Conservation (phyloP, 2,329 filamentous ascomycete species). For the Zymoseptoria ardabiliae region DNA sequence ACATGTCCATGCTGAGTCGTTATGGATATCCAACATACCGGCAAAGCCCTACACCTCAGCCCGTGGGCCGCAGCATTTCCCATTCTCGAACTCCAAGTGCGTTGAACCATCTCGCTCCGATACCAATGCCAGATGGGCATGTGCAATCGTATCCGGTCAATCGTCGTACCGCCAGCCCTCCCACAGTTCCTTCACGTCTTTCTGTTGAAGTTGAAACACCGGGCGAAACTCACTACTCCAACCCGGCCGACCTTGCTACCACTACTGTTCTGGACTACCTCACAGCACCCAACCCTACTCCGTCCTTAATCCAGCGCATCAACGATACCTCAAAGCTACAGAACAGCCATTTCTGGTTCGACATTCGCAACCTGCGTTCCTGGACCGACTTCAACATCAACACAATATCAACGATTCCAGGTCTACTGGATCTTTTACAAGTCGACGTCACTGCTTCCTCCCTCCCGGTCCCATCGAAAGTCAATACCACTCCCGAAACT, state of each 20-base stretch:
- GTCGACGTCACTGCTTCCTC: conserved; percentile 52
- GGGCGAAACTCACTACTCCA: conserved; percentile 10
- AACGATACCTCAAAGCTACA: conserved; percentile 64
- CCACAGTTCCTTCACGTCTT: conserved; percentile 38
- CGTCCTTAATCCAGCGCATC: conserved; percentile 66
- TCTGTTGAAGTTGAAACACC: conserved; percentile 32
- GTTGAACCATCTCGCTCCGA: conserved; percentile 31
- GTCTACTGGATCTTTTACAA: conserved; percentile 63
- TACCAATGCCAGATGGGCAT: conserved; percentile 24
- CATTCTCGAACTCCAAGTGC: conserved; percentile 29
- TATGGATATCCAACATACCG: conserved; percentile 78
- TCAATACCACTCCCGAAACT: conserved; percentile 58
- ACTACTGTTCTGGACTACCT: conserved; percentile 75
- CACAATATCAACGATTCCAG: conserved; percentile 65
- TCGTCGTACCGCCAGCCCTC: conserved; percentile 27
- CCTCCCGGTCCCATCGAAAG: conserved; percentile 51
- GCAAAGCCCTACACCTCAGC: conserved; percentile 33
- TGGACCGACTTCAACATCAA: conserved; percentile 74
- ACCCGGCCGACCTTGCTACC: conserved; percentile 31
- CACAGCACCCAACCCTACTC: conserved; percentile 70
- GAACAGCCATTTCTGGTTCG: conserved; percentile 91
- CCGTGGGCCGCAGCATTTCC: conserved; percentile 19
- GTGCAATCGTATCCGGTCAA: conserved; percentile 26
- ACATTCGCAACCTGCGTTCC: conserved; percentile 75
- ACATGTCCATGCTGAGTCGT: conserved; percentile 36